phyloP scores from a whole-genome alignment of 345 rosid genomes.

The Ailanthus altissimus region DNA sequence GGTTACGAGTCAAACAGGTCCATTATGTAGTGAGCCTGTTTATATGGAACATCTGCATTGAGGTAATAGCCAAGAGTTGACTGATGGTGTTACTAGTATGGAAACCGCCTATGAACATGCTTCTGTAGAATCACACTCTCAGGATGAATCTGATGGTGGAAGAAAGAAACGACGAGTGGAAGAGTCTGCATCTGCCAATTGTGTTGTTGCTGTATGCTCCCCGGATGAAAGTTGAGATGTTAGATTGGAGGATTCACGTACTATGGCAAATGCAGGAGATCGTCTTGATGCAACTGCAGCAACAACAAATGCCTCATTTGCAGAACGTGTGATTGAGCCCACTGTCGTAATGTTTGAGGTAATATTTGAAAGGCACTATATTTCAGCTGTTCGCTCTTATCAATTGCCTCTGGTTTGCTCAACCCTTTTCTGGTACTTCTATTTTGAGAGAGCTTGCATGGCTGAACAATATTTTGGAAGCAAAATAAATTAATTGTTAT shows the following conservation, averaged over 20 bases:
- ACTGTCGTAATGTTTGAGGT: constrained; percentile 98
- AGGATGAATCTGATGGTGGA: constrained; percentile 54
- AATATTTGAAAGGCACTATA: constrained; percentile 22
- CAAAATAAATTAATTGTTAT: constrained; percentile 5
- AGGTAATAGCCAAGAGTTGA: constrained; percentile 45
- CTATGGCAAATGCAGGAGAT: constrained; percentile 48
- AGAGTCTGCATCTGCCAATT: constrained; percentile 51
- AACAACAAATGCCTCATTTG: constrained; percentile 66
- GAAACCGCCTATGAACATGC: constrained; percentile 54
- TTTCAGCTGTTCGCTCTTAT: neutral
- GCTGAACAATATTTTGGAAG: neutral
- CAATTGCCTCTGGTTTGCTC: neutral
- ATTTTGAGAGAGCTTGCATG: neutral
- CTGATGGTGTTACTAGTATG: constrained; percentile 54
- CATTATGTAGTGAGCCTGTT: constrained; percentile 42
- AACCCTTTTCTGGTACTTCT: no score
- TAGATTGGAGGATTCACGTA: constrained; percentile 49
- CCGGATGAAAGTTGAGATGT: constrained; percentile 45
- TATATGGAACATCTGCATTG: constrained; percentile 48
- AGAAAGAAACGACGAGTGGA: constrained; percentile 63
- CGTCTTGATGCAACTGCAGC: constrained; percentile 47
- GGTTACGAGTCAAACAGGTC: constrained; percentile 27
- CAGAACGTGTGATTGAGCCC: constrained; percentile 87
- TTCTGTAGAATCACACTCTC: constrained; percentile 40
- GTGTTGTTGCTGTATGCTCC: constrained; percentile 42